Percentiles rank a stretch among this genome's conserved stretches.
Evolutionary conservation across 2,329 filamentous ascomycete genomes (phyloP).

Genomic region (Aspergillus tanneri): DNA sequence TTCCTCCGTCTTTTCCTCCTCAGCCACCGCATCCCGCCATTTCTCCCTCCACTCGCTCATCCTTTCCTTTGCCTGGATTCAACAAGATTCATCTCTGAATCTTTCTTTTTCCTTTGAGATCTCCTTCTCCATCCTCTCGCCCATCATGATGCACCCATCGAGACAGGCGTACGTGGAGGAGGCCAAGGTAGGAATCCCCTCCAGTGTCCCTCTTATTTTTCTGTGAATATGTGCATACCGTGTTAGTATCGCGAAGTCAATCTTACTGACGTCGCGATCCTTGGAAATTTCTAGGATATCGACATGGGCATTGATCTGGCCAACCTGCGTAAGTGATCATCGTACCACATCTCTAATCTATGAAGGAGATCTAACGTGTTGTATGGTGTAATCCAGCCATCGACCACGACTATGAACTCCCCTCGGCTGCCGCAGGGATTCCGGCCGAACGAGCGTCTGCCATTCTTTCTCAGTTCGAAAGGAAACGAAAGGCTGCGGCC

Average conservation of each 20-base stretch:
- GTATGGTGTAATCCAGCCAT: constrained; percentile 52
- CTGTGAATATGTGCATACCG: no score
- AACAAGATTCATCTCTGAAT: no score
- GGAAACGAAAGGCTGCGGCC: constrained; percentile 82
- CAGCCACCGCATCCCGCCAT: no score
- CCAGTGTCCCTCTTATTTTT: constrained; percentile 7
- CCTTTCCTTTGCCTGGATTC: no score
- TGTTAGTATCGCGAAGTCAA: neutral
- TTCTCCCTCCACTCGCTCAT: no score
- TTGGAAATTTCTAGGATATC: constrained; percentile 46
- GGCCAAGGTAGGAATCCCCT: constrained; percentile 58
- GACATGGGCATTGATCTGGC: constrained; percentile 62
- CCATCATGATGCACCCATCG: constrained; percentile 72
- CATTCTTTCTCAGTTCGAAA: constrained; percentile 82
- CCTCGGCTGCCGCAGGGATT: constrained; percentile 62
- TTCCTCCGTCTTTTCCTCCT: no score
- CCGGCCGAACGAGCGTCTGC: constrained; percentile 80
- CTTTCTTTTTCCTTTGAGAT: no score
- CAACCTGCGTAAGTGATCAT: constrained; percentile 59
- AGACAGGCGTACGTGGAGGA: constrained; percentile 95
- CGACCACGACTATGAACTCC: constrained; percentile 84
- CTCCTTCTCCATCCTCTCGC: constrained; percentile 2
- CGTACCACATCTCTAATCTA: neutral
- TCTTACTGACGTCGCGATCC: constrained; percentile 21
- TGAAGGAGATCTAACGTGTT: neutral